These are phyloP conservation scores for Dothistroma septosporum DNA, from an alignment of 2,329 filamentous ascomycete species.

Conservation along the genomic window DNA sequence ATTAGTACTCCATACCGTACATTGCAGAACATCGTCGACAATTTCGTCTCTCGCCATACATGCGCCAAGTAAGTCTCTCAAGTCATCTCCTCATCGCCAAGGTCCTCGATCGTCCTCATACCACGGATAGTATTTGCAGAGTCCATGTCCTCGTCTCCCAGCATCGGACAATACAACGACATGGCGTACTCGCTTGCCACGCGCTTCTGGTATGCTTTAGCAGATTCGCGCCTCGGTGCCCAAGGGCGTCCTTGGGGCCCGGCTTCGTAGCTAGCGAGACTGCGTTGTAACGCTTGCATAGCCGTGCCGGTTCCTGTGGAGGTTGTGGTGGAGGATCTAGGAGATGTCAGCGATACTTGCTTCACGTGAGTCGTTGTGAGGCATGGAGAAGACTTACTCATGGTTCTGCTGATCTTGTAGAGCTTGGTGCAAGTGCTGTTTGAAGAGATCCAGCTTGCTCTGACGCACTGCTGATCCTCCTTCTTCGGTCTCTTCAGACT, in stretches of 20 bases:
- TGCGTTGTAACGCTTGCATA: no score
- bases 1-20: neutral
- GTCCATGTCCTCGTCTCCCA: neutral
- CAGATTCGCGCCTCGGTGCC: neutral
- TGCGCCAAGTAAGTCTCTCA: no score
- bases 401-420: neutral
- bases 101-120: neutral
- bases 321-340: neutral
- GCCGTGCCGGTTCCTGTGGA: neutral
- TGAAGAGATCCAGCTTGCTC: neutral
- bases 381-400: no score
- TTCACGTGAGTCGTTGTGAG: no score
- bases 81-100: neutral
- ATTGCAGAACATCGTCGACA: no score
- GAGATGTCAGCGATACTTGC: no score
- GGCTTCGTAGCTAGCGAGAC: no score
- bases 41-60: neutral
- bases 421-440: neutral
- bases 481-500: neutral
- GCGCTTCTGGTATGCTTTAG: neutral
- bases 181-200: neutral
- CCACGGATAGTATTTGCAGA: neutral
- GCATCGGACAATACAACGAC: neutral
- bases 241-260: no score
- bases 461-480: neutral